Percentiles rank a stretch among this genome's conserved stretches.
Conservation (phyloP, 768 basidiomycete genomes). For the Psilocybe azurescens region DNA sequence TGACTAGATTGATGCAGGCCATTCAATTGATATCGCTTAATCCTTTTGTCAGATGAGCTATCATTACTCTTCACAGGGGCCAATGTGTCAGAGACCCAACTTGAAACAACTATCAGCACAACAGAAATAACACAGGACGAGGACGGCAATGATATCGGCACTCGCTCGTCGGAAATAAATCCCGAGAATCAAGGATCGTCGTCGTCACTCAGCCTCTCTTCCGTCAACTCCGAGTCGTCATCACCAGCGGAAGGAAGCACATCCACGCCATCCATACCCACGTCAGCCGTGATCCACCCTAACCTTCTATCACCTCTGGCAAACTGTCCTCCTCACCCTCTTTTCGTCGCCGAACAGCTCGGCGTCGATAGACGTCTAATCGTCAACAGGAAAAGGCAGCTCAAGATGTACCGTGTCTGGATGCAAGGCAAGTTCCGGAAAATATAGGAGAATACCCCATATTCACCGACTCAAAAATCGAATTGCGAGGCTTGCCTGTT, state of each 20-base stretch:
- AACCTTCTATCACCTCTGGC: conserved; percentile 41
- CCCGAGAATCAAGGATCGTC: conserved; percentile 5
- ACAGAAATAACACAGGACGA: conserved; percentile 44
- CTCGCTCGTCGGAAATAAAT: conserved; percentile 3
- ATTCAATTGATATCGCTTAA: not conserved
- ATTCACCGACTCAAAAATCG: not conserved
- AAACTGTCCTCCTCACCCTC: conserved; percentile 51
- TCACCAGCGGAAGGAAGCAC: conserved; percentile 12
- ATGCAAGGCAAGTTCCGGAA: conserved; percentile 87
- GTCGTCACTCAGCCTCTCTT: not conserved
- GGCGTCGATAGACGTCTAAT: conserved; percentile 90
- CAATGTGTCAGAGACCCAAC: conserved; percentile 38
- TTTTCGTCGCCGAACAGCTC: conserved; percentile 84
- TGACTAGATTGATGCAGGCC: conserved; percentile 28
- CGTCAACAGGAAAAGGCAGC: conserved; percentile 90
- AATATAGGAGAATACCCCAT: conserved; percentile 19
- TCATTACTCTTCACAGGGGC: conserved; percentile 80
- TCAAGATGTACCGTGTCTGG: conserved; percentile 98
- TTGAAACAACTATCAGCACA: conserved; percentile 34
- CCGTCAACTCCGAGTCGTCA: not conserved
- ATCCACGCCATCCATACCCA: conserved; percentile 8
- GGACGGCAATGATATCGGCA: conserved; percentile 23
- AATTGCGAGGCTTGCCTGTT: no score
- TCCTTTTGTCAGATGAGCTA: conserved; percentile 63
- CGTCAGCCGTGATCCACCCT: conserved; percentile 35